Evolutionary conservation across 2,329 filamentous ascomycete species (phyloP), one percentile per base, ranked within the genome.

Genomic region (Pseudogymnoascus sp.): DNA sequence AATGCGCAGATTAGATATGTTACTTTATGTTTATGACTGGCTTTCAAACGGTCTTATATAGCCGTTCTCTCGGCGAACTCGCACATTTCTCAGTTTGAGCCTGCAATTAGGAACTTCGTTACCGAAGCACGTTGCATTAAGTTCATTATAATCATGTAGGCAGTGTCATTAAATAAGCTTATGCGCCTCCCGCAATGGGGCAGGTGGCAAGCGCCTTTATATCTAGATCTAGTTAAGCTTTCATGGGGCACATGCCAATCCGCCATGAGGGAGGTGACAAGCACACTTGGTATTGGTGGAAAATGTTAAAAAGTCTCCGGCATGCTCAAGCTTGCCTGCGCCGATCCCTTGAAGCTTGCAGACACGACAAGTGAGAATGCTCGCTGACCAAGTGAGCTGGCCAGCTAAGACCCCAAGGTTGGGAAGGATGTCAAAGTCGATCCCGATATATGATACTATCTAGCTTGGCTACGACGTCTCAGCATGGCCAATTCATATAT

Each of bases 81-180:
- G 44, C 24, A 31, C 13, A 50, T 50, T 26, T 50, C 2, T 15
- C 8, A 15, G 31, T 50, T 13, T 26, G 10, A 50, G n/a, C 44
- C 10, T 50, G 13, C 7, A 7, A 50, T 29, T 31, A 7, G 24
- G 24, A 50, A 15, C 13, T 31, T 15, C 24, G 8, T 50, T 50
- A 50, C 44, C 44, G 31, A 50, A 50, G 21, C 24, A 31, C 31
- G 15, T 26, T 15, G 44, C 26, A 50, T 21, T 15, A 29, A 31
- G 44, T 50, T 31, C 44, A 50, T 50, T 50, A 24, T 50, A 31
- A 50, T 50, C 44, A 50, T 50, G 44, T 24, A 50, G 13, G 44
- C 44, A 31, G 8, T 29, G 44, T 31, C 24, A 50, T 50, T 50
- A 31, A 50, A 50, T 50, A 50, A 50, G 44, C 44, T 50, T 50